Evolutionary conservation across 495 filamentous ascomycete genomes (phyloP).

Genomic region (Hyaloscypha variabilis): DNA sequence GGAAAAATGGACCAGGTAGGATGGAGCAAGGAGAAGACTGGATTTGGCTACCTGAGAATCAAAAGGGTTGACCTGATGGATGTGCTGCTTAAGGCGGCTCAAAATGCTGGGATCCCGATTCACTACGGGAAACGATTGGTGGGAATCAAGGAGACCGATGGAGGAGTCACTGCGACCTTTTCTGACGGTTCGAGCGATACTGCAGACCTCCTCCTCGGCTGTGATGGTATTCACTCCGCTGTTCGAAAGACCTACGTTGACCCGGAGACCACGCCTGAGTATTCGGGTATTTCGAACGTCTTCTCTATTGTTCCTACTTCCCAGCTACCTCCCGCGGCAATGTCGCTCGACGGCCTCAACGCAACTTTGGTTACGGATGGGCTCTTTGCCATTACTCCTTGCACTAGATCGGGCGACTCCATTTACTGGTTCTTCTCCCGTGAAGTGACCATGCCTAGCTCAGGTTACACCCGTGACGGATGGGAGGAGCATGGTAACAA

Average conservation of each 20-base stretch:
- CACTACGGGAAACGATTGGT: slow-evolving; percentile 37
- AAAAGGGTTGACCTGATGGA: slow-evolving; percentile 50
- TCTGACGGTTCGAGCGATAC: slow-evolving; percentile 49
- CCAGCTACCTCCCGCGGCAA: neutral
- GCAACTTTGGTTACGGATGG: slow-evolving; percentile 16
- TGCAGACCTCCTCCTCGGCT: slow-evolving; percentile 60
- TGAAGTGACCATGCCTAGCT: slow-evolving; percentile 8
- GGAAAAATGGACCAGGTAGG: slow-evolving; percentile 45
- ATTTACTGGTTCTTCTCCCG: slow-evolving; percentile 17
- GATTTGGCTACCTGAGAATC: slow-evolving; percentile 48
- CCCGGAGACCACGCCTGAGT: slow-evolving; percentile 47
- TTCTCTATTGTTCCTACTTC: slow-evolving; percentile 28
- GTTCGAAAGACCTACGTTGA: slow-evolving; percentile 56
- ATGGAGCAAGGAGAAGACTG: slow-evolving; percentile 45
- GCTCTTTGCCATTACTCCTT: slow-evolving; percentile 7
- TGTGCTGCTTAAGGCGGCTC: slow-evolving; percentile 44
- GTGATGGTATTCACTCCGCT: slow-evolving; percentile 64
- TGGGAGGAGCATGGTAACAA: slow-evolving; percentile 21
- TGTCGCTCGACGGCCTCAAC: slow-evolving; percentile 12
- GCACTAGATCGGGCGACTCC: neutral
- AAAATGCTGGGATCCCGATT: slow-evolving; percentile 35
- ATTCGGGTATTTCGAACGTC: slow-evolving; percentile 57
- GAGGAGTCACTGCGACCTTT: slow-evolving; percentile 51
- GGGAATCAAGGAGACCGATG: slow-evolving; percentile 30
- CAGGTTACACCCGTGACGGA: slow-evolving; percentile 13